These are phyloP conservation scores for Smallanthus sonchifolius DNA, from an alignment of 129 eudicot species.

Conservation along the genomic window DNA sequence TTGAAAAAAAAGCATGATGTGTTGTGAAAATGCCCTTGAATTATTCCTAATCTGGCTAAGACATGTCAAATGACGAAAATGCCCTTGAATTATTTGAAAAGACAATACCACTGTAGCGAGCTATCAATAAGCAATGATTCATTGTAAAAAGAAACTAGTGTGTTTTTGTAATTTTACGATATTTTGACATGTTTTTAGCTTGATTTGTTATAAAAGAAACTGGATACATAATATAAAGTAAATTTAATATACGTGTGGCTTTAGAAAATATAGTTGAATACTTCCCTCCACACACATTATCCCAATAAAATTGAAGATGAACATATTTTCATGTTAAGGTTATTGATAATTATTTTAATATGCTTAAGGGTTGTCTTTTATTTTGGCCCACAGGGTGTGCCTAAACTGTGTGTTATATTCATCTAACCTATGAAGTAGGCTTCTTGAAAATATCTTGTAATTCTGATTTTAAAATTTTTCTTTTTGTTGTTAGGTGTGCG, in stretches of 20 bases:
- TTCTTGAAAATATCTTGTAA: neutral
- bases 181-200: constrained; percentile 2
- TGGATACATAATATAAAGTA: neutral
- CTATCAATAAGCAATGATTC: neutral
- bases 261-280: neutral
- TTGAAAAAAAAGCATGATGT: neutral
- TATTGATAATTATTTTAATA: neutral
- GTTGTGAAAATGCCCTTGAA: neutral
- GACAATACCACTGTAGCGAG: neutral
- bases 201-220: neutral
- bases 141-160: neutral
- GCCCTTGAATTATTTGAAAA: neutral
- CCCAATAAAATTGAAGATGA: neutral
- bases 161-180: neutral
- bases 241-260: neutral
- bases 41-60: neutral
- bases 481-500: constrained; percentile 54
- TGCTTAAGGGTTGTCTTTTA: neutral
- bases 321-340: neutral
- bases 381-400: neutral
- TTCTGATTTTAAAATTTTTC: neutral
- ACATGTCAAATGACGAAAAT: neutral
- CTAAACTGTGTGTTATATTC: neutral
- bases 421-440: neutral
- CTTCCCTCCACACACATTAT: neutral